Evolutionary conservation across 805 yeast species (phyloP), one percentile per base, ranked within the genome.

Genomic region (Lachancea quebecensis): DNA sequence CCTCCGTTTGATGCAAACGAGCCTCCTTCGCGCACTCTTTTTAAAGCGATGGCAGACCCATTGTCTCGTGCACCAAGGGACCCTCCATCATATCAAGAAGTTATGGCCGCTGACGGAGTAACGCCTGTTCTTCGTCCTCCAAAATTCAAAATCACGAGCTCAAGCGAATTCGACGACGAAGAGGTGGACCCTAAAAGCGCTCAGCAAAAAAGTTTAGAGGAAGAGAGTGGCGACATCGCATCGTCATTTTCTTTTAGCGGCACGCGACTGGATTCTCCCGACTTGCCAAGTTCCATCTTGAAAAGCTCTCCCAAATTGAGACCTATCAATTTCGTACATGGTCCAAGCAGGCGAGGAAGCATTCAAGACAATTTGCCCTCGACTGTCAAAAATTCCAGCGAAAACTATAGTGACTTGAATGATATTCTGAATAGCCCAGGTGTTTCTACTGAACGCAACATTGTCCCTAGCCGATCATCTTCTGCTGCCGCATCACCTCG

Each of bases 1-100:
- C 88, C 87, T 1, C 77, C 85, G 4, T 81, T 82, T 50, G 77
- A 69, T 35, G 74, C 70, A 10, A 74, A 70, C 31, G 49, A 58
- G 2, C 49, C 56, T 10, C 70, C 74, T 2, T 61, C 67, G 9
- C 48, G 54, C 38, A 45, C 47, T 32, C 40, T 32, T 12, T 18
- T 45, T 16, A 8, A n/a, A 15, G 11, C 15, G 10, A 25, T 33
- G 11, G 15, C 34, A 16, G 38, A 18, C n/a, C 12, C 25, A 12
- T 31, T 33, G 16, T 15, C 30, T 11, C 28, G 28, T 21, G 41
- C 44, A 4, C 50, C 50, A 11, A 39, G 11, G 18, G 38, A 50
- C 15, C 53, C 51, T 15, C 53, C 53, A 9, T 45, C 41, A 9
- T 50, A 50, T 44, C 31, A 35, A 10, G 53, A 50, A 16, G 46